Evolutionary conservation across 345 rosid genomes (phyloP).

Genomic region (Boechera stricta): DNA sequence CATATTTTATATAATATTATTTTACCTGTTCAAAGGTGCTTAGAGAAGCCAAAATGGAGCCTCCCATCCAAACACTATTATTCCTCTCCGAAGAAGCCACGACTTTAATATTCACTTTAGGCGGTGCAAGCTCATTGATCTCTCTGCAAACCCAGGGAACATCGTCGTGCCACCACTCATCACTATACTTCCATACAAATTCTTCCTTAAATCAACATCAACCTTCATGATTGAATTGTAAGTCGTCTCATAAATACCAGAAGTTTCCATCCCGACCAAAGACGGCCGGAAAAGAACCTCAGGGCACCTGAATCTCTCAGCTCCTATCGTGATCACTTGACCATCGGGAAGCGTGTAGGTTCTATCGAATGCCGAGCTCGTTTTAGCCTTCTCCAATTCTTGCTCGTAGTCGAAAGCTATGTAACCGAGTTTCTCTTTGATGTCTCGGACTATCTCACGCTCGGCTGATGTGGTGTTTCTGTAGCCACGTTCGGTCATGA

Average conservation of each 20-base stretch:
- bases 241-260: slow-evolving; percentile 56
- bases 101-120: background rate
- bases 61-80: slow-evolving; percentile 34
- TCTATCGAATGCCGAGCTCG: slow-evolving; percentile 67
- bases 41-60: slow-evolving; percentile 46
- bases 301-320: slow-evolving; percentile 78
- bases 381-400: slow-evolving; percentile 61
- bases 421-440: slow-evolving; percentile 77
- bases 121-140: slow-evolving; percentile 44
- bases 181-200: slow-evolving; percentile 60
- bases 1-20: background rate
- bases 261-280: slow-evolving; percentile 70
- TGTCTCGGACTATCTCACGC: slow-evolving; percentile 50
- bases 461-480: slow-evolving; percentile 70
- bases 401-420: slow-evolving; percentile 76
- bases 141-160: slow-evolving; percentile 75
- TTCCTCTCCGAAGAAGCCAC: slow-evolving; percentile 21
- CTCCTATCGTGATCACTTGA: slow-evolving; percentile 72
- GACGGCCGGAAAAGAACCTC: slow-evolving; percentile 82
- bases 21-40: slow-evolving; percentile 72
- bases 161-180: slow-evolving; percentile 67
- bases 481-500: slow-evolving; percentile 74
- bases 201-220: slow-evolving; percentile 69
- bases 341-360: slow-evolving; percentile 76
- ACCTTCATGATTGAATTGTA: slow-evolving; percentile 72